These are phyloP conservation scores for Phylloporus sp. DNA, from an alignment of 768 basidiomycete species.

Conservation along the genomic window DNA sequence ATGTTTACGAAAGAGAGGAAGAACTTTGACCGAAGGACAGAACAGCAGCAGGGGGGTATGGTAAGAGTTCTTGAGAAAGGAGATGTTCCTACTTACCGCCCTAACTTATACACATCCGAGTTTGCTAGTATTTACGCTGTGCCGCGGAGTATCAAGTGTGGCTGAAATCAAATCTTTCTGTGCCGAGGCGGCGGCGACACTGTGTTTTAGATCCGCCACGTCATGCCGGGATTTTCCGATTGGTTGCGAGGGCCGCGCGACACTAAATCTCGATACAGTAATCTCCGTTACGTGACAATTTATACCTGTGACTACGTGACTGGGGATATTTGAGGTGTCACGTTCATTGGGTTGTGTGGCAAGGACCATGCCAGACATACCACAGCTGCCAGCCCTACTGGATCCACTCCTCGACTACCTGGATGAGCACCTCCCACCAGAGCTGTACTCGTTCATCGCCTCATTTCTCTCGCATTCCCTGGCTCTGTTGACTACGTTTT, in stretches of 20 bases:
- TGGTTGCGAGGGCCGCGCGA: constrained; percentile 14
- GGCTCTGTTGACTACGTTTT: constrained; percentile 46
- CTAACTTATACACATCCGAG: constrained; percentile 29
- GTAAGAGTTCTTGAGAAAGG: constrained; percentile 26
- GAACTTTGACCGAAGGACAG: constrained; percentile 1
- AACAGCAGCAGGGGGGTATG: constrained; percentile 6
- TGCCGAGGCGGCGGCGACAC: constrained; percentile 16
- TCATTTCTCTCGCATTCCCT: constrained; percentile 51
- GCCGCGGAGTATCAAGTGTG: constrained; percentile 21
- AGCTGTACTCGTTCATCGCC: constrained; percentile 49
- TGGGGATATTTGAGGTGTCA: constrained; percentile 11
- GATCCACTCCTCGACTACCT: constrained; percentile 54
- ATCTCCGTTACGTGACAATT: constrained; percentile 9
- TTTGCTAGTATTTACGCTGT: constrained; percentile 25
- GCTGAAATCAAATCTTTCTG: constrained; percentile 16
- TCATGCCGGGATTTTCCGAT: constrained; percentile 26
- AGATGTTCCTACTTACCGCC: constrained; percentile 17
- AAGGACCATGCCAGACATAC: constrained; percentile 29
- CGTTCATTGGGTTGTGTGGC: constrained; percentile 20
- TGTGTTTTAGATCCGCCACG: not conserved
- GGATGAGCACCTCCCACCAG: constrained; percentile 50
- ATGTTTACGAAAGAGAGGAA: constrained; percentile 35
- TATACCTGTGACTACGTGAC: constrained; percentile 22
- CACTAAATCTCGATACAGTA: constrained; percentile 10
- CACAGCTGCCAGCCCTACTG: constrained; percentile 44